Conservation (phyloP, 2,329 filamentous ascomycete species). For the Aspergillus pseudoglaucus region DNA sequence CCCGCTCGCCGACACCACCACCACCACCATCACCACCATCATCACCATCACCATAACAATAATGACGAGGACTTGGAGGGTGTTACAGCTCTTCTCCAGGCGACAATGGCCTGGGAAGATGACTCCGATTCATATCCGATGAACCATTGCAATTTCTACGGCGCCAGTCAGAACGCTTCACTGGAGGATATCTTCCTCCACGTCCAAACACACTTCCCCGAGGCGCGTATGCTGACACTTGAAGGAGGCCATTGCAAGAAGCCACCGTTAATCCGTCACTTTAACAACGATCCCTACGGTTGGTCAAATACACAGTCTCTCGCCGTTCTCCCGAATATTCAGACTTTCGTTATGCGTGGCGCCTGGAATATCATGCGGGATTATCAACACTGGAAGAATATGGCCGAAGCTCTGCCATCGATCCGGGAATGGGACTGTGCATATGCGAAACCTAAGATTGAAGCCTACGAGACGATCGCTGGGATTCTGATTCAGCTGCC, state of each 20-base stretch:
- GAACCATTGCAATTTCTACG: conserved; percentile 26
- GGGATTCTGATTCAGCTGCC: conserved; percentile 56
- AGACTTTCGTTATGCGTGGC: conserved; percentile 64
- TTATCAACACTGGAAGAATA: conserved; percentile 55
- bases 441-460: conserved; percentile 64
- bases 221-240: conserved; percentile 61
- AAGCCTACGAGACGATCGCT: conserved; percentile 65
- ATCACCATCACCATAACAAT: conserved; percentile 4
- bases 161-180: conserved; percentile 56
- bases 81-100: conserved; percentile 16
- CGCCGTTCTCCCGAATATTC: conserved; percentile 50
- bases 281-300: conserved; percentile 34
- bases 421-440: conserved; percentile 51
- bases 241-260: conserved; percentile 74
- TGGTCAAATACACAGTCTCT: conserved; percentile 30
- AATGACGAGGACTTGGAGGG: conserved; percentile 17
- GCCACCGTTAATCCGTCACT: conserved; percentile 60
- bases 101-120: conserved; percentile 21
- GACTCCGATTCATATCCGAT: conserved; percentile 18
- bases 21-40: conserved; percentile 4
- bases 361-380: conserved; percentile 70
- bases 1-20: conserved; percentile 17
- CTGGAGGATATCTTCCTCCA: conserved; percentile 64
- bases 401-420: conserved; percentile 59
- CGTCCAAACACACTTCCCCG: conserved; percentile 52